Conservation (phyloP, 2,329 filamentous ascomycete species). For the Hypoxylon sp. region DNA sequence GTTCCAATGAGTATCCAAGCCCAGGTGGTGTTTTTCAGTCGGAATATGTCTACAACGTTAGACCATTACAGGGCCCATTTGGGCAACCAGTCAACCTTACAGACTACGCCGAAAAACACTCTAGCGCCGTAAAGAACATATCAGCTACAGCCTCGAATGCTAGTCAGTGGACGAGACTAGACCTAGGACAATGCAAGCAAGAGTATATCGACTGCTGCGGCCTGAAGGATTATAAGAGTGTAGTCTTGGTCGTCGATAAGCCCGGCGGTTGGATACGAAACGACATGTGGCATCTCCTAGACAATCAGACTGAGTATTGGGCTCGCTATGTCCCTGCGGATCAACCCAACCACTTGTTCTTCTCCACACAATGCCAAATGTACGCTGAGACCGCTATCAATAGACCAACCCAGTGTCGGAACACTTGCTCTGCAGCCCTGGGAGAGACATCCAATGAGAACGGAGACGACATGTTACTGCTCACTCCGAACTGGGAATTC, state of each 20-base stretch:
- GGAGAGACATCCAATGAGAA: neutral
- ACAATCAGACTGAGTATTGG: constrained; percentile 37
- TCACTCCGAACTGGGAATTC: constrained; percentile 17
- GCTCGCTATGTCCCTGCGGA: constrained; percentile 35
- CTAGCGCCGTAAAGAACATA: constrained; percentile 24
- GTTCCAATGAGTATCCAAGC: neutral
- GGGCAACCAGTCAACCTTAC: constrained; percentile 20
- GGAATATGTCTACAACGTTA: neutral
- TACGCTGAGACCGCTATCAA: neutral
- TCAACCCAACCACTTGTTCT: constrained; percentile 40
- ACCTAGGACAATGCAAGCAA: constrained; percentile 27
- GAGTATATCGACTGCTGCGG: constrained; percentile 35
- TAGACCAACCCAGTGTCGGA: neutral
- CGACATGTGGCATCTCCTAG: constrained; percentile 39
- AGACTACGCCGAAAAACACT: constrained; percentile 18
- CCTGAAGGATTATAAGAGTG: constrained; percentile 25
- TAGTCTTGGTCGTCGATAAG: constrained; percentile 37
- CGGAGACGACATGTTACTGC: neutral
- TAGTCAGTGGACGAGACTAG: constrained; percentile 22
- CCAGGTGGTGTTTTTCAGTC: neutral
- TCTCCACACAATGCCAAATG: constrained; percentile 35
- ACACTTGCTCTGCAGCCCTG: constrained; percentile 6
- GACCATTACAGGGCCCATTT: neutral
- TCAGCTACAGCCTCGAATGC: constrained; percentile 10
- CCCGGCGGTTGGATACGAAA: constrained; percentile 41